Evolutionary conservation across 129 eudicot species (phyloP), one percentile per base, ranked within the genome.

Genomic region (Helianthus tuberosus): DNA sequence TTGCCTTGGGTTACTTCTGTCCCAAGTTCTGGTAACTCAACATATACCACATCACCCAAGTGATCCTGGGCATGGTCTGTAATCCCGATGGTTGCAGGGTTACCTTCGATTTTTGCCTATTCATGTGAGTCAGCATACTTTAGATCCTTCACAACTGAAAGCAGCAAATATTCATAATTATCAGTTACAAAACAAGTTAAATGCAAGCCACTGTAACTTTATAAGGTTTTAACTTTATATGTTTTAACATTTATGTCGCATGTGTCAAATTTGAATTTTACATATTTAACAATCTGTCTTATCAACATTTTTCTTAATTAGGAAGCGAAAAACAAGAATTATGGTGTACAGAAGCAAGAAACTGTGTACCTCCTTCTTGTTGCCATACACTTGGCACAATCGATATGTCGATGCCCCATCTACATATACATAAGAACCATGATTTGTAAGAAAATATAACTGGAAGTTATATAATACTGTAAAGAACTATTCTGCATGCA

Each of bases 21-120:
- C 46, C 93, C 96, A 69, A 74, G 81, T 55, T 89, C 84, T 3
- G 89, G 96, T 57, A 90, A 80, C 64, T 90, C 96, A 49, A 90
- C 93, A 54, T 85, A 90, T 12, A 90, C 96, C 20, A 90, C 93
- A 57, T 90, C 96, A 9, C 96, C 96, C 75, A 90, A 80, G 78
- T 90, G 96, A 73, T 81, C 87, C 48, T 87, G 91, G 46, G 96
- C 96, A 81, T 90, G 96, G 81, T 90, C 96, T 3, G 96, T 87
- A 39, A 87, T 90, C 61, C 96, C 96, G 2, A 87, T 74, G 32
- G 86, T 87, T 2, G 93, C 93, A 3, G 85, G 75, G 20, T 72
- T 83, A 43, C 96, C 96, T 29, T 90, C 86, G 32, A 85, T 81
- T 76, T 85, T 90, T 51, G 81, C 96, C 96, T 93, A 90, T 72